These are phyloP conservation scores for Peronospora tabacina DNA, from an alignment of 352 stramenopile genomes.

Conservation along the genomic window DNA sequence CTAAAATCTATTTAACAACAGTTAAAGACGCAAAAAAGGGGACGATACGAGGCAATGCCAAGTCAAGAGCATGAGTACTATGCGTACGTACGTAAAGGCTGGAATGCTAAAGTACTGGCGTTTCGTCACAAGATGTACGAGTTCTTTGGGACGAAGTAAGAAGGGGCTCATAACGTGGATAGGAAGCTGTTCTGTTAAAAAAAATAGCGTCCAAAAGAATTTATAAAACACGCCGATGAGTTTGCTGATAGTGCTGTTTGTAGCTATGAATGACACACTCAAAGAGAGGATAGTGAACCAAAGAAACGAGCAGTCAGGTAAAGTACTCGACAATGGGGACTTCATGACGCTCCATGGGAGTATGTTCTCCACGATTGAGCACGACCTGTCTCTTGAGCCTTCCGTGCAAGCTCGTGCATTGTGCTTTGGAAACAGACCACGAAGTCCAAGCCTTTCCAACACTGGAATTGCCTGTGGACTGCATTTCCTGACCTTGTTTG, in stretches of 20 bases:
- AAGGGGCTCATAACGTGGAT: neutral
- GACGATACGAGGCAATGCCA: conserved; percentile 56
- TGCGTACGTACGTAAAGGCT: conserved; percentile 55
- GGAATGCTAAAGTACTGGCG: conserved; percentile 60
- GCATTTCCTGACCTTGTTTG: too few species aligned
- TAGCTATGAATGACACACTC: too few species aligned
- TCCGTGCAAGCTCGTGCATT: conserved; percentile 60
- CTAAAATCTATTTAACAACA: neutral
- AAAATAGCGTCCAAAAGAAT: too few species aligned
- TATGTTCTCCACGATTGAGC: conserved; percentile 52
- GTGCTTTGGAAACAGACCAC: too few species aligned
- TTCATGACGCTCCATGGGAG: conserved; percentile 39
- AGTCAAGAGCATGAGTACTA: conserved; percentile 81
- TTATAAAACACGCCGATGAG: too few species aligned
- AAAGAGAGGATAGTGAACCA: too few species aligned
- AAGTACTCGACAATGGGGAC: conserved; percentile 27
- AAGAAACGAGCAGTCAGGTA: too few species aligned
- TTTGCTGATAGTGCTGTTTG: conserved; percentile 6
- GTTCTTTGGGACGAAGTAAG: conserved; percentile 41
- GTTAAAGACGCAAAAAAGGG: conserved; percentile 23
- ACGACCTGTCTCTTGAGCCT: conserved; percentile 64
- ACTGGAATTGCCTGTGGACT: too few species aligned
- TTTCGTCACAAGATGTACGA: conserved; percentile 54
- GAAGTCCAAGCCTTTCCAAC: too few species aligned
- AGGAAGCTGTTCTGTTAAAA: too few species aligned